Evolutionary conservation across 345 rosid species (phyloP).

Genomic region (Eucalyptus cladocalyx): DNA sequence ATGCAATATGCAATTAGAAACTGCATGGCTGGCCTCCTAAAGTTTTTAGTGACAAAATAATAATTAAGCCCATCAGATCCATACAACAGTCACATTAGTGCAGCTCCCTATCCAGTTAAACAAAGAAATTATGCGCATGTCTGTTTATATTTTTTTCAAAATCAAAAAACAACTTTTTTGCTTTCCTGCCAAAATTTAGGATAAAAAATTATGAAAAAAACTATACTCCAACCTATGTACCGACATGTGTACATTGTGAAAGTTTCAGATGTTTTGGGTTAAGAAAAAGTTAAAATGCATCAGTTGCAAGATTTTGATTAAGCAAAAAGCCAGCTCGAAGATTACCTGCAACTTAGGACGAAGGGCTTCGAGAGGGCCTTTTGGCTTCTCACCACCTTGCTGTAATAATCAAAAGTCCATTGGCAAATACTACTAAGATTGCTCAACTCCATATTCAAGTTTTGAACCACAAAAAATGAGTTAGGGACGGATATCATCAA

Average conservation of each 20-base stretch:
- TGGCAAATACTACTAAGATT: not conserved
- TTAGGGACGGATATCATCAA: not conserved
- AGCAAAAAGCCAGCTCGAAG: not conserved
- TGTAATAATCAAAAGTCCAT: conserved; percentile 15
- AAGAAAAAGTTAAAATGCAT: not conserved
- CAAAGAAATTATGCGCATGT: not conserved
- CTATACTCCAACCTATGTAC: not conserved
- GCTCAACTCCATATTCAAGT: not conserved
- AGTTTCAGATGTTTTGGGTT: not conserved
- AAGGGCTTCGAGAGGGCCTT: conserved; percentile 99
- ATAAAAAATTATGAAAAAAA: not conserved
- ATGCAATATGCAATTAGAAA: not conserved
- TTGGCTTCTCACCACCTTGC: conserved; percentile 98
- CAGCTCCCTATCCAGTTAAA: not conserved
- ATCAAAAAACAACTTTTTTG: not conserved
- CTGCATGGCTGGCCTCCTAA: not conserved
- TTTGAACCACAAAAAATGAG: not conserved
- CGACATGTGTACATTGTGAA: not conserved
- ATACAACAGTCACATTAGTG: not conserved
- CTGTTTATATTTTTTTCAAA: not conserved
- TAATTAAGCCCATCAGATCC: not conserved
- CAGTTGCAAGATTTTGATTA: not conserved
- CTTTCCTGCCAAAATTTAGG: not conserved
- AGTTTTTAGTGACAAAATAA: not conserved
- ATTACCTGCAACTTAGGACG: conserved; percentile 96